Conservation (phyloP, 169 alveolate species). For the Neospora caninum region DNA sequence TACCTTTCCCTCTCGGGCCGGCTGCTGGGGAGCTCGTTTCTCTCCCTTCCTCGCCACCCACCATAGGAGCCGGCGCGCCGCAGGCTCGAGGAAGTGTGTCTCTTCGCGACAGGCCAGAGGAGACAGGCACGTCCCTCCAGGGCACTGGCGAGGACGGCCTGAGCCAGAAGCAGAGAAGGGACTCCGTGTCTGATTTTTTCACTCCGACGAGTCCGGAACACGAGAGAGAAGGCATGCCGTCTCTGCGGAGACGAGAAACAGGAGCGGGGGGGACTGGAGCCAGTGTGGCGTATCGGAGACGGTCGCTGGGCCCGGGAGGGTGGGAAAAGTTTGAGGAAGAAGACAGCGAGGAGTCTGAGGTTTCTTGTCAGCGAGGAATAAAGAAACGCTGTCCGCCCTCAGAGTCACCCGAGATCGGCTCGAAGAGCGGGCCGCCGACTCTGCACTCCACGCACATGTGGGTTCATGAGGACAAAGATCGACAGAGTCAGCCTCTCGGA, state of each 20-base stretch:
- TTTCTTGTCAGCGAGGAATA: not conserved
- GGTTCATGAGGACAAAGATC: not conserved
- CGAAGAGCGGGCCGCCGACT: no score
- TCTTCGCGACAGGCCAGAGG: not conserved
- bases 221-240: not conserved
- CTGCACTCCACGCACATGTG: not conserved
- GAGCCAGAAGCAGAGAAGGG: not conserved
- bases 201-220: not conserved
- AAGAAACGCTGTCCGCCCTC: not conserved
- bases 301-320: constrained; percentile 25
- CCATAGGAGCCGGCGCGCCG: no score
- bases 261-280: not conserved
- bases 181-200: not conserved
- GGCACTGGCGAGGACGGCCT: not conserved
- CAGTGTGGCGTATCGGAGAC: not conserved
- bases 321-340: constrained; percentile 30
- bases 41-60: not conserved
- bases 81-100: not conserved
- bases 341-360: constrained; percentile 12
- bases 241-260: not conserved
- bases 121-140: not conserved
- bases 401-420: not conserved
- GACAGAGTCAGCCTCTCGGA: not conserved
- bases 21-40: not conserved
- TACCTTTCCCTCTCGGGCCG: not conserved